These are phyloP conservation scores for Wallacemonas sp. DNA, from an alignment of 208 protist species.

Conservation along the genomic window DNA sequence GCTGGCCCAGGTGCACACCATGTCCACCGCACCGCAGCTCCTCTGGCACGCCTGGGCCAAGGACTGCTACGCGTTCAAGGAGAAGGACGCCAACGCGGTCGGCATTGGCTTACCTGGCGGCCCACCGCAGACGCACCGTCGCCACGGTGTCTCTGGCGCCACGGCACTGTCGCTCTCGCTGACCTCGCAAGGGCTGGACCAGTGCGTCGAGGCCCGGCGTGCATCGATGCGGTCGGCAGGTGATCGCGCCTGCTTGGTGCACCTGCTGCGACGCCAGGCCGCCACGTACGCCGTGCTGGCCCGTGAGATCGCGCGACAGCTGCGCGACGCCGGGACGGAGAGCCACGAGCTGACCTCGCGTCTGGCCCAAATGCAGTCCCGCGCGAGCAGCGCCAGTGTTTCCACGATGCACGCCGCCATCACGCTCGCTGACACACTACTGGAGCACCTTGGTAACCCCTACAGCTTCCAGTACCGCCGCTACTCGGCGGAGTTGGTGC, in stretches of 20 bases:
- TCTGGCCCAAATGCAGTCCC: slow-evolving; percentile 16
- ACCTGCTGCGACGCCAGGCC: slow-evolving; percentile 23
- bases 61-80: slow-evolving; percentile 15
- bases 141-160: background rate
- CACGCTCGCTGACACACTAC: slow-evolving; percentile 23
- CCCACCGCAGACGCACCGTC: background rate
- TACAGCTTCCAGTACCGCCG: slow-evolving; percentile 43
- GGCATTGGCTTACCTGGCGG: background rate
- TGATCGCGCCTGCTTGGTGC: slow-evolving; percentile 16
- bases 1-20: slow-evolving; percentile 16
- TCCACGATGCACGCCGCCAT: slow-evolving; percentile 26
- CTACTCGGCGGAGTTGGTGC: slow-evolving; percentile 34
- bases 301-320: background rate
- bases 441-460: slow-evolving; percentile 34
- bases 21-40: slow-evolving; percentile 20
- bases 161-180: background rate
- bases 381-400: background rate
- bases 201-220: slow-evolving; percentile 8
- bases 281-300: slow-evolving; percentile 8
- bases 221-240: slow-evolving; percentile 5
- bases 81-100: background rate
- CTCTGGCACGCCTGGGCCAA: slow-evolving; percentile 22
- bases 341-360: background rate
- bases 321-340: background rate
- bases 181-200: slow-evolving; percentile 12